phyloP scores from a whole-genome alignment of 768 basidiomycete species.

The Trametes punicea region DNA sequence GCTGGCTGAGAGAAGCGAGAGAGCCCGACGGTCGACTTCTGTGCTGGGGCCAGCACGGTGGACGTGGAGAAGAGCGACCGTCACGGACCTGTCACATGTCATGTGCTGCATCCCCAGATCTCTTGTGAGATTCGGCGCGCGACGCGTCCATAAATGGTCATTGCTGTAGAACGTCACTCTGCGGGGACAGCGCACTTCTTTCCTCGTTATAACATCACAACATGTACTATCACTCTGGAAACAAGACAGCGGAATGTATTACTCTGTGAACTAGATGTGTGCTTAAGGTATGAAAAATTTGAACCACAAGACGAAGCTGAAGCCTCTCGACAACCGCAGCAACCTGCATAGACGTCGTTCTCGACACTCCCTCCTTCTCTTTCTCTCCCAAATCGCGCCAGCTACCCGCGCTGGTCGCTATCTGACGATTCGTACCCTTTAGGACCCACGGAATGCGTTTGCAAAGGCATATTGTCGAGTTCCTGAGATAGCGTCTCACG shows the following conservation, averaged over 20 bases:
- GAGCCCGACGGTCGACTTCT: background rate
- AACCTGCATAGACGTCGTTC: slow-evolving; percentile 2
- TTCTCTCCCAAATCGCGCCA: slow-evolving; percentile 3
- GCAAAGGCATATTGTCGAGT: slow-evolving; percentile 15
- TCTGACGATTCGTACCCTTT: slow-evolving; percentile 1
- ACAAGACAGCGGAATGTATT: background rate
- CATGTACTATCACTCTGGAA: background rate
- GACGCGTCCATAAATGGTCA: slow-evolving; percentile 30
- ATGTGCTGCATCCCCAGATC: slow-evolving; percentile 23
- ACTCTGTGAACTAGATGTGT: background rate
- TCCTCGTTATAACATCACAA: slow-evolving; percentile 5
- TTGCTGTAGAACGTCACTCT: slow-evolving; percentile 22
- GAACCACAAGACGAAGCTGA: slow-evolving; percentile 7
- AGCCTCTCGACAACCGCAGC: slow-evolving; percentile 11
- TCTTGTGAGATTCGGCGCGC: slow-evolving; percentile 27
- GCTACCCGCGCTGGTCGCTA: background rate
- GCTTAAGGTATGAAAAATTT: slow-evolving; percentile 1
- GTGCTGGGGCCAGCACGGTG: background rate
- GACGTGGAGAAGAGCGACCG: background rate
- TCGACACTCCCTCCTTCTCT: slow-evolving; percentile 1
- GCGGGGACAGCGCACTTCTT: slow-evolving; percentile 12
- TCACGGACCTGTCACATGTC: slow-evolving; percentile 15
- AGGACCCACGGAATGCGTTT: background rate
- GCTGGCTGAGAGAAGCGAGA: background rate
- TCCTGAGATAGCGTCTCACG: slow-evolving; percentile 29